Conservation (phyloP, 495 filamentous ascomycete genomes). For the Neurospora sp. region DNA sequence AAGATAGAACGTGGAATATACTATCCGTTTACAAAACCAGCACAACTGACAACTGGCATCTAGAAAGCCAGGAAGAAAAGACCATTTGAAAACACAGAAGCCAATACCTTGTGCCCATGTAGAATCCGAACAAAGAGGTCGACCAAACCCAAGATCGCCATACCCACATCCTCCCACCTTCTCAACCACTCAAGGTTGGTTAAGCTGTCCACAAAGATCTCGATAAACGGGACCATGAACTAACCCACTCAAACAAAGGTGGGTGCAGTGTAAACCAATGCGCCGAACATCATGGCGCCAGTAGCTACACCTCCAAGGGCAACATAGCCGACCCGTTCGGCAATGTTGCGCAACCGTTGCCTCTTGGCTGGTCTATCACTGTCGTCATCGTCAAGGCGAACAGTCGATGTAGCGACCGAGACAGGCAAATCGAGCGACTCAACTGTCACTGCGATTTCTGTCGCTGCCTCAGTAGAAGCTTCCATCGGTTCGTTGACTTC, state of each 20-base stretch:
- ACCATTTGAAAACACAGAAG: background rate
- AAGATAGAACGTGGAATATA: background rate
- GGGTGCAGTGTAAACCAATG: slow-evolving; percentile 32
- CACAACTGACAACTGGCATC: background rate
- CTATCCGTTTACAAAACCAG: background rate
- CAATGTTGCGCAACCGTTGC: slow-evolving; percentile 20
- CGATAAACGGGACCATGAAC: background rate
- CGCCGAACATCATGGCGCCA: slow-evolving; percentile 27
- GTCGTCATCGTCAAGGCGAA: background rate
- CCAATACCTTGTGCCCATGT: background rate
- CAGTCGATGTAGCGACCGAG: background rate
- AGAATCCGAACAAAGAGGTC: background rate
- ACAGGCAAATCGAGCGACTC: background rate
- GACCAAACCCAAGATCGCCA: background rate
- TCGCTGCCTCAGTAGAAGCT: background rate
- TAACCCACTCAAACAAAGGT: slow-evolving; percentile 15
- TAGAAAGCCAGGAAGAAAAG: background rate
- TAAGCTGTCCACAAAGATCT: background rate
- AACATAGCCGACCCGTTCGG: slow-evolving; percentile 28
- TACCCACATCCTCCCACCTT: background rate
- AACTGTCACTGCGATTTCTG: background rate
- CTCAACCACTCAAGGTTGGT: background rate
- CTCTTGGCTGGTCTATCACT: slow-evolving; percentile 19
- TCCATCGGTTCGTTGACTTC: background rate
- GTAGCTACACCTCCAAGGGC: slow-evolving; percentile 31